Conservation (phyloP, 2,329 filamentous ascomycete genomes). For the Thermoascus crustaceus region DNA sequence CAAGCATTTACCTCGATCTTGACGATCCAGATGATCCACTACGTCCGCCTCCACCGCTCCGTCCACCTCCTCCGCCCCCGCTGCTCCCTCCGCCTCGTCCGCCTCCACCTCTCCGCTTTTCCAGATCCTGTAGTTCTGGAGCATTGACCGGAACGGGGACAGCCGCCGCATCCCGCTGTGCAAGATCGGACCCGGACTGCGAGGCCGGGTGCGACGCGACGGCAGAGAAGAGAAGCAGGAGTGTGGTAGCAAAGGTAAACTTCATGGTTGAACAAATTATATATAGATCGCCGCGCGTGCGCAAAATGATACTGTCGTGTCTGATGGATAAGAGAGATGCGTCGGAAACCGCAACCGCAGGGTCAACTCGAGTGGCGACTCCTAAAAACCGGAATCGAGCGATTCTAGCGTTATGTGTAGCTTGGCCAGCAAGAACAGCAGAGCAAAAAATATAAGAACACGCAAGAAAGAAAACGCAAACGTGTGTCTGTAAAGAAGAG, state of each 20-base stretch:
- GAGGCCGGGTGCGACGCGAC: slow-evolving; percentile 22
- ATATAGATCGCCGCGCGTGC: neutral
- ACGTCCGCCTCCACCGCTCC: slow-evolving; percentile 12
- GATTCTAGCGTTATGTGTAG: too few species aligned
- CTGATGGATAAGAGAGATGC: too few species aligned
- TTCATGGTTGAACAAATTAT: slow-evolving; percentile 23
- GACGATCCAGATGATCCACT: slow-evolving; percentile 13
- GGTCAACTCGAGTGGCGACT: too few species aligned
- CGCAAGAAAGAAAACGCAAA: neutral
- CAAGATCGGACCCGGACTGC: slow-evolving; percentile 15
- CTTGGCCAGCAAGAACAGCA: too few species aligned
- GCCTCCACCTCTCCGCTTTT: slow-evolving; percentile 42
- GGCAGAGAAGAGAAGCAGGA: slow-evolving; percentile 22
- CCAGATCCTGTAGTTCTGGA: slow-evolving; percentile 21
- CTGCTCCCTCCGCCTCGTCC: slow-evolving; percentile 20
- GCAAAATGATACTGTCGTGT: too few species aligned
- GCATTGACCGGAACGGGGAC: slow-evolving; percentile 4
- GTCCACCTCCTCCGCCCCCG: slow-evolving; percentile 11
- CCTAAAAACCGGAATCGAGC: too few species aligned
- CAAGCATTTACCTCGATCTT: slow-evolving; percentile 13
- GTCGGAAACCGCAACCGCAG: too few species aligned
- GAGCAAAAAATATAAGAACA: neutral
- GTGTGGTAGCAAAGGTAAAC: slow-evolving; percentile 17
- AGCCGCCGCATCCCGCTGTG: slow-evolving; percentile 11
- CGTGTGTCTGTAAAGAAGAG: too few species aligned